These are phyloP conservation scores for Orbilia blumenaviensis DNA, from an alignment of 2,329 filamentous ascomycete genomes.

Conservation along the genomic window DNA sequence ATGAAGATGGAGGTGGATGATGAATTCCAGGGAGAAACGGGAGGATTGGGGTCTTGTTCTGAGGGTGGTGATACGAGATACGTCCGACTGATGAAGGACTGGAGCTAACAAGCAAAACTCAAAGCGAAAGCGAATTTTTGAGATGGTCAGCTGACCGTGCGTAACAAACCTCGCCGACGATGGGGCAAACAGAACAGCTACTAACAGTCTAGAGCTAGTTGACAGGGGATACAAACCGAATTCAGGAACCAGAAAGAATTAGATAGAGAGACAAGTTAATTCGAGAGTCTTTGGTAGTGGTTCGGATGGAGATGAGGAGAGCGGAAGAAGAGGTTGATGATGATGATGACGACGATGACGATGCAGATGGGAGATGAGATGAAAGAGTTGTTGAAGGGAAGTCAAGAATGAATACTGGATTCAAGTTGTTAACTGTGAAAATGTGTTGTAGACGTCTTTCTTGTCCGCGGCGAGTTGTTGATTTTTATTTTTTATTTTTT, in stretches of 20 bases:
- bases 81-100: conserved; percentile 20
- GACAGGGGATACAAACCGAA: neutral
- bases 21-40: neutral
- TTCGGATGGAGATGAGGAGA: neutral
- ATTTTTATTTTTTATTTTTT: neutral
- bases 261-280: no score
- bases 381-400: neutral
- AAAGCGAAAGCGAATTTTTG: conserved; percentile 27
- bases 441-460: conserved; percentile 1
- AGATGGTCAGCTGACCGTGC: conserved; percentile 51
- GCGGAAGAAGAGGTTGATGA: neutral
- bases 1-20: conserved; percentile 7
- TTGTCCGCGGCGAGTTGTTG: neutral
- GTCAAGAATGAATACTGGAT: no score
- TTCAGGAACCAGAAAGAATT: no score
- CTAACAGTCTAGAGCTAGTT: no score
- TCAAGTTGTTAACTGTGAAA: no score
- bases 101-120: conserved; percentile 16
- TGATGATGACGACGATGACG: neutral
- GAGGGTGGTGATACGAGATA: conserved; percentile 26
- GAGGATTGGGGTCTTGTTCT: neutral
- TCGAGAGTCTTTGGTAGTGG: neutral
- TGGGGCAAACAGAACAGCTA: neutral
- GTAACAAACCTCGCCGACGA: conserved; percentile 25
- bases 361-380: neutral